phyloP scores from a whole-genome alignment of 2,329 filamentous ascomycete species.

The Pseudovirgaria hyperparasitica region DNA sequence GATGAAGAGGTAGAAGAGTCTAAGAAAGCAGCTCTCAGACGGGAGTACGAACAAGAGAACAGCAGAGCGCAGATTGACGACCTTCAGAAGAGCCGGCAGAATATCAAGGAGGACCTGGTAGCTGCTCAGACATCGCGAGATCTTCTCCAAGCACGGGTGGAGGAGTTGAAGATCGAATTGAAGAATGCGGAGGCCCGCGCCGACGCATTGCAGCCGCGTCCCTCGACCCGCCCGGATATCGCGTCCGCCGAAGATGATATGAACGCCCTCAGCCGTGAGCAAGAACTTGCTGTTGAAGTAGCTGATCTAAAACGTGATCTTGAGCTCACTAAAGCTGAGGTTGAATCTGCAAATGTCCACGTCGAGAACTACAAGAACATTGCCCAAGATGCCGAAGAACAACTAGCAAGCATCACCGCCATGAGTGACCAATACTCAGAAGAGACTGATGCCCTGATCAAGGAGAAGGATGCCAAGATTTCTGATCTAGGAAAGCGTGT shows the following conservation, averaged over 20 bases:
- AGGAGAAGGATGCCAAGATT: slow-evolving; percentile 68
- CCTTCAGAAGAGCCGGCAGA: slow-evolving; percentile 64
- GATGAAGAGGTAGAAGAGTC: slow-evolving; percentile 71
- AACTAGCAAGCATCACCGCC: slow-evolving; percentile 63
- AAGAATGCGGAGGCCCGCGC: slow-evolving; percentile 81
- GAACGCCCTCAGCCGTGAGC: slow-evolving; percentile 54
- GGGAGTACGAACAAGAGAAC: slow-evolving; percentile 83
- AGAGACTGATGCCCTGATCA: slow-evolving; percentile 64
- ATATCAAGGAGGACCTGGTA: slow-evolving; percentile 75
- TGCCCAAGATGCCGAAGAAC: slow-evolving; percentile 77
- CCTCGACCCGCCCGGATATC: slow-evolving; percentile 47
- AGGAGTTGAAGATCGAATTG: slow-evolving; percentile 79
- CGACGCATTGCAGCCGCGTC: slow-evolving; percentile 67
- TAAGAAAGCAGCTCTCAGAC: slow-evolving; percentile 69
- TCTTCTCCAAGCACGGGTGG: slow-evolving; percentile 75
- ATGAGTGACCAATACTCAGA: slow-evolving; percentile 80
- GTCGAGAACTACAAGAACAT: slow-evolving; percentile 82
- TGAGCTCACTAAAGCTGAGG: slow-evolving; percentile 64
- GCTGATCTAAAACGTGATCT: slow-evolving; percentile 79
- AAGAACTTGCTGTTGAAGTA: slow-evolving; percentile 73
- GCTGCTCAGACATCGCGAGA: slow-evolving; percentile 78
- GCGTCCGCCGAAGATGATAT: slow-evolving; percentile 40
- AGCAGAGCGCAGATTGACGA: slow-evolving; percentile 88
- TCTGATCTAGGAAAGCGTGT: slow-evolving; percentile 71
- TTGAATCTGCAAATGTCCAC: slow-evolving; percentile 70